Evolutionary conservation across 2,329 filamentous ascomycete species (phyloP).

Genomic region (Mycogone perniciosa): DNA sequence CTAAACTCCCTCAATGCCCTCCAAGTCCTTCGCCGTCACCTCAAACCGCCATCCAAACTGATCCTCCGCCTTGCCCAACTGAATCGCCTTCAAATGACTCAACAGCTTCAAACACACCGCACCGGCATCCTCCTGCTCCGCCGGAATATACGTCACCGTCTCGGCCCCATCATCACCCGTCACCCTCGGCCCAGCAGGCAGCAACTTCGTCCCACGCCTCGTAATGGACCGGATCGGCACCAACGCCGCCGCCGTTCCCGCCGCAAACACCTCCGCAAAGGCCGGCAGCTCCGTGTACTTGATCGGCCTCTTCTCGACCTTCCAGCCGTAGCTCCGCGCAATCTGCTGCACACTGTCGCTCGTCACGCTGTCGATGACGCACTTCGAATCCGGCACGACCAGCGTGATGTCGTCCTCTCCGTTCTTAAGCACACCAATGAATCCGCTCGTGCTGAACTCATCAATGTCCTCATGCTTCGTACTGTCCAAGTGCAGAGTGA

Average conservation of each 20-base stretch:
- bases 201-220: conserved; percentile 39
- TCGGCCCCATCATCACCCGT: conserved; percentile 32
- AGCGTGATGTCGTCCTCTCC: conserved; percentile 59
- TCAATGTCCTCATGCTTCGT: conserved; percentile 78
- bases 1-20: conserved; percentile 16
- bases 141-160: conserved; percentile 49
- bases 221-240: conserved; percentile 92
- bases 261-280: conserved; percentile 75
- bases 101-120: conserved; percentile 67
- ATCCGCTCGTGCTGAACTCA: conserved; percentile 92
- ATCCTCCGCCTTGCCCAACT: conserved; percentile 74
- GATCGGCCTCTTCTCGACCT: conserved; percentile 69
- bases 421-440: conserved; percentile 66
- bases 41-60: conserved; percentile 63
- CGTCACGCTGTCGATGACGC: conserved; percentile 82
- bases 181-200: conserved; percentile 33
- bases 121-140: conserved; percentile 61
- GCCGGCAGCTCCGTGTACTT: conserved; percentile 51
- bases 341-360: conserved; percentile 73
- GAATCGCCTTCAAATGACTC: conserved; percentile 73
- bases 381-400: conserved; percentile 80
- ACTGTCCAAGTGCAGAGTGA: conserved; percentile 89
- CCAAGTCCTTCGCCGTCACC: conserved; percentile 39
- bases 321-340: conserved; percentile 73
- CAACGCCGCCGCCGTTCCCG: conserved; percentile 83